A percentile compares a stretch with the other conserved stretches of the same genome.
Evolutionary conservation across 2,329 filamentous ascomycete genomes (phyloP).

Genomic region (Zymoseptoria ardabiliae): DNA sequence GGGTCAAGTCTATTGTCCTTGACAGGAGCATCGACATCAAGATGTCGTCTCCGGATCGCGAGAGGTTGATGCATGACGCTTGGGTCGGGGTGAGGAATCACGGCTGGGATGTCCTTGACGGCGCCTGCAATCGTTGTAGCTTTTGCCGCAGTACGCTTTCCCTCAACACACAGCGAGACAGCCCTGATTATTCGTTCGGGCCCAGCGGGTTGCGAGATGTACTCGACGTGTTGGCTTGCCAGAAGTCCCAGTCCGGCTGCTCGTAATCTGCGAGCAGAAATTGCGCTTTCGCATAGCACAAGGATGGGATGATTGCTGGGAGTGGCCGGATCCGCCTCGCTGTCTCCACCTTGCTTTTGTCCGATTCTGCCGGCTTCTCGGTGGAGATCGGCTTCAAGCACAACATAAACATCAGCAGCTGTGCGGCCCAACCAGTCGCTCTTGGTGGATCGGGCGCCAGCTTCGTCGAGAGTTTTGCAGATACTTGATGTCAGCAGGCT

Average conservation of each 20-base stretch:
- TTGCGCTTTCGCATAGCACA: slow-evolving; percentile 20
- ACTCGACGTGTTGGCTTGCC: slow-evolving; percentile 17
- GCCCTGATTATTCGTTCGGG: slow-evolving; percentile 19
- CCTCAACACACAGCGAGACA: slow-evolving; percentile 14
- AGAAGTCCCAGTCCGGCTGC: slow-evolving; percentile 14
- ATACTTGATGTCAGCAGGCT: slow-evolving; percentile 14
- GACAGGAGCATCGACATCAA: not conserved
- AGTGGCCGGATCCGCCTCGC: slow-evolving; percentile 11
- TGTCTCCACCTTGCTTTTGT: slow-evolving; percentile 8
- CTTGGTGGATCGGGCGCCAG: slow-evolving; percentile 11
- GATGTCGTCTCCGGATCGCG: not conserved
- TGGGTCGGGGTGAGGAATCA: slow-evolving; percentile 6
- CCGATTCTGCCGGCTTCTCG: slow-evolving; percentile 10
- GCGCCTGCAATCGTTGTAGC: slow-evolving; percentile 6
- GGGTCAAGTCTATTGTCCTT: not conserved
- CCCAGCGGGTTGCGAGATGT: slow-evolving; percentile 21
- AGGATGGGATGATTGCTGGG: slow-evolving; percentile 19
- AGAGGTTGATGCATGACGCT: not conserved
- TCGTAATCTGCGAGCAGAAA: slow-evolving; percentile 18
- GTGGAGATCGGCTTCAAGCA: slow-evolving; percentile 17
- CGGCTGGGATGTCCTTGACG: slow-evolving; percentile 8
- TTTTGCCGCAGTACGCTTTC: slow-evolving; percentile 4
- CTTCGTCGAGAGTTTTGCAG: slow-evolving; percentile 14
- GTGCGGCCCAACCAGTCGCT: slow-evolving; percentile 16
- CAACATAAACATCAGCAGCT: slow-evolving; percentile 17